Evolutionary conservation across 2,329 filamentous ascomycete genomes (phyloP).

Genomic region (Claviceps maximensis): DNA sequence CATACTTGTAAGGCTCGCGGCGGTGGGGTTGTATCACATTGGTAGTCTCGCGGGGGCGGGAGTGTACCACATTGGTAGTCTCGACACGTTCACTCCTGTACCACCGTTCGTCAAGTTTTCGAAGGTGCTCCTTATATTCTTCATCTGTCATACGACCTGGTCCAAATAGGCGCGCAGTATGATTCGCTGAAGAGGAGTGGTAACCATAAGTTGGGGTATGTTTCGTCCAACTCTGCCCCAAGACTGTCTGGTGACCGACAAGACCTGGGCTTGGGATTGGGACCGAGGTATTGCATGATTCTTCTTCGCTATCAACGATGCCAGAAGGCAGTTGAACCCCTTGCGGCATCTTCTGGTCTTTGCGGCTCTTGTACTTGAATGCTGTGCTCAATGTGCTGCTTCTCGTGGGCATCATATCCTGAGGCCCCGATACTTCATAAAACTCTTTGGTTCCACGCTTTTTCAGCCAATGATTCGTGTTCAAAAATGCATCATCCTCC

Average conservation of each 20-base stretch:
- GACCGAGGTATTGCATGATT: background rate
- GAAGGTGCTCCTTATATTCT: slow-evolving; percentile 7
- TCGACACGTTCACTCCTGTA: background rate
- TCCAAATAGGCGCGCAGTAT: slow-evolving; percentile 7
- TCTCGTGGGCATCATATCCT: background rate
- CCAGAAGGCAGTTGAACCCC: background rate
- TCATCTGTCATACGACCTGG: slow-evolving; percentile 13
- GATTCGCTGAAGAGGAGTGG: background rate
- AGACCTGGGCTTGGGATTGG: background rate
- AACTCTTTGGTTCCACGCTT: slow-evolving; percentile 12
- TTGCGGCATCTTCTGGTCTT: background rate
- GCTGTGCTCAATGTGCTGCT: background rate
- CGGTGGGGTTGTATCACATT: background rate
- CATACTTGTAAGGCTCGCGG: background rate
- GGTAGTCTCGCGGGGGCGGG: too few relatives aligned
- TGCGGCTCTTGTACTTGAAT: background rate
- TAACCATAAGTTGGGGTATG: slow-evolving; percentile 1
- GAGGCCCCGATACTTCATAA: background rate
- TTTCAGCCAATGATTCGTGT: slow-evolving; percentile 11
- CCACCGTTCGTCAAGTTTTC: slow-evolving; percentile 6
- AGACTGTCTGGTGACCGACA: background rate
- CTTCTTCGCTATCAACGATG: background rate
- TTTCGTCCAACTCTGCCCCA: background rate
- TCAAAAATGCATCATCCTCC: slow-evolving; percentile 10
- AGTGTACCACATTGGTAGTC: too few relatives aligned